These are phyloP conservation scores for Telfairia occidentalis DNA, from an alignment of 331 rosid genomes.

Conservation along the genomic window DNA sequence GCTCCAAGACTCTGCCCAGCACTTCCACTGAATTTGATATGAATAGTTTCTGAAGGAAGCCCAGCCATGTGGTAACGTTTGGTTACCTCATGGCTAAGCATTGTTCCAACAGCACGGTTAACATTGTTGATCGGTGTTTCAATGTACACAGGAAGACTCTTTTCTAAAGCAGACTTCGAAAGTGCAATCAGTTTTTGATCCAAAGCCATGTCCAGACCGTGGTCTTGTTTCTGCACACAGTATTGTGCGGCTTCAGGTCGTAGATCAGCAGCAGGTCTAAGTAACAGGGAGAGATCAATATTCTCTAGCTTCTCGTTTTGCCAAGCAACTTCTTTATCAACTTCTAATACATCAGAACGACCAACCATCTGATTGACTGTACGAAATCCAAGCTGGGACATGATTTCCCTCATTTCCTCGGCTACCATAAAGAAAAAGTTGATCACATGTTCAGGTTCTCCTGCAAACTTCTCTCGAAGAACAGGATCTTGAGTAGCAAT, in stretches of 20 bases:
- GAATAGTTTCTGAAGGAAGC: constrained; percentile 84
- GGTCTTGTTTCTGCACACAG: constrained; percentile 88
- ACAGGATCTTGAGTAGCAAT: constrained; percentile 97
- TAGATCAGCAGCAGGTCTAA: constrained; percentile 83
- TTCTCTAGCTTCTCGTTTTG: constrained; percentile 73
- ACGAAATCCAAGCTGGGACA: constrained; percentile 79
- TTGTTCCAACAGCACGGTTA: constrained; percentile 91
- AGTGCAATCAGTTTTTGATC: constrained; percentile 65
- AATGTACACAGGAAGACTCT: constrained; percentile 79
- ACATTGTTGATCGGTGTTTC: constrained; percentile 61
- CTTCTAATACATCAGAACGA: constrained; percentile 84
- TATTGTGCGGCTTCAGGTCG: constrained; percentile 87
- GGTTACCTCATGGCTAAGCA: constrained; percentile 97
- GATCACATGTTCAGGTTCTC: constrained; percentile 96
- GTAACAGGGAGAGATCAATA: constrained; percentile 68
- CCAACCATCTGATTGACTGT: constrained; percentile 86
- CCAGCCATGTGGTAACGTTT: constrained; percentile 65
- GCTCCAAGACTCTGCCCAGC: constrained; percentile 99
- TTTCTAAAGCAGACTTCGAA: constrained; percentile 66
- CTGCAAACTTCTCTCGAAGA: constrained; percentile 92
- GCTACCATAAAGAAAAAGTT: constrained; percentile 96
- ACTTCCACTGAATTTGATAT: constrained; percentile 69
- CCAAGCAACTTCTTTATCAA: constrained; percentile 65
- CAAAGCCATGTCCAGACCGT: constrained; percentile 79
- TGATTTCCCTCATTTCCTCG: constrained; percentile 84